These are phyloP conservation scores for Phlyctochytrium arcticum DNA, from an alignment of 192 early-diverging fungal species.

Conservation along the genomic window DNA sequence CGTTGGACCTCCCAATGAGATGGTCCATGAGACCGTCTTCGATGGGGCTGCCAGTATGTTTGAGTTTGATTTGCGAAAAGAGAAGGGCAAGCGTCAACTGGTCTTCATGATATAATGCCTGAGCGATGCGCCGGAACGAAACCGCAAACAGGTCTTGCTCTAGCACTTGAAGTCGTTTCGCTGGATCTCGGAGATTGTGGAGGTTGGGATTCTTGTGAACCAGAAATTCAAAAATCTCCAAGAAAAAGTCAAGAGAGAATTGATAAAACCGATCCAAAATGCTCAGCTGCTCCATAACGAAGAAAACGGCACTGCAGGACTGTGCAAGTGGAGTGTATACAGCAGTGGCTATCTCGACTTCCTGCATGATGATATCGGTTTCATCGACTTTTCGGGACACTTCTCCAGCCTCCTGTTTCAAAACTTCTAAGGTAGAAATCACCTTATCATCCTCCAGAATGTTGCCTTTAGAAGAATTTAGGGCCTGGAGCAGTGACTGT, in stretches of 20 bases:
- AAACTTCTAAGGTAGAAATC: slow-evolving; percentile 86
- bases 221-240: slow-evolving; percentile 83
- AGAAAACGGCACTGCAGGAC: slow-evolving; percentile 90
- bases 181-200: slow-evolving; percentile 51
- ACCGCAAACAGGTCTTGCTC: slow-evolving; percentile 78
- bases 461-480: slow-evolving; percentile 94
- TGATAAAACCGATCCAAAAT: slow-evolving; percentile 93
- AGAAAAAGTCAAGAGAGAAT: slow-evolving; percentile 97
- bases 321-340: slow-evolving; percentile 89
- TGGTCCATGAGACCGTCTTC: slow-evolving; percentile 69
- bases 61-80: slow-evolving; percentile 81
- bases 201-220: slow-evolving; percentile 68
- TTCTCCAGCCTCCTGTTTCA: slow-evolving; percentile 96
- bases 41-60: slow-evolving; percentile 47
- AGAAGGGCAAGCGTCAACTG: slow-evolving; percentile 85
- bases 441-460: slow-evolving; percentile 97
- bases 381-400: slow-evolving; percentile 88
- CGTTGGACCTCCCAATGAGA: slow-evolving; percentile 60
- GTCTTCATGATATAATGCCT: slow-evolving; percentile 87
- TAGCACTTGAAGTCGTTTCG: slow-evolving; percentile 69
- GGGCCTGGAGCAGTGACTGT: slow-evolving; percentile 84
- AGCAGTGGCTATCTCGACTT: slow-evolving; percentile 89
- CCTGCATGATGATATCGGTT: slow-evolving; percentile 90
- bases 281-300: slow-evolving; percentile 93
- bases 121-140: slow-evolving; percentile 73